These are phyloP conservation scores for Xylaria sp. DNA, from an alignment of 2,329 filamentous ascomycete genomes.

Conservation along the genomic window DNA sequence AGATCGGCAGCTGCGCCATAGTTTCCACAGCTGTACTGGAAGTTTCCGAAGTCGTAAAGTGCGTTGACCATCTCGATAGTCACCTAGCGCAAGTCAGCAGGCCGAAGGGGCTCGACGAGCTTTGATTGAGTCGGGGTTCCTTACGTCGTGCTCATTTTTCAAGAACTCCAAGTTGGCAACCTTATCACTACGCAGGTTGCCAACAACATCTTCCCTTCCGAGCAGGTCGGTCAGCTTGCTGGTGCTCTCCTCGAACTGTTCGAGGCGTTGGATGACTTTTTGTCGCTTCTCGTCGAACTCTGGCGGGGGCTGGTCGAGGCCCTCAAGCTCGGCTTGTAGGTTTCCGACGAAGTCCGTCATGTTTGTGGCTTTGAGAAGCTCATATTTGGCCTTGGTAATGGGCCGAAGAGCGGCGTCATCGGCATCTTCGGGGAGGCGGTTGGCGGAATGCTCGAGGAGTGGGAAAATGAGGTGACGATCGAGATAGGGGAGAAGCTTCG, in stretches of 20 bases:
- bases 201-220: constrained; percentile 88
- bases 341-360: constrained; percentile 98
- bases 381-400: constrained; percentile 87
- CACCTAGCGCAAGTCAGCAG: constrained; percentile 62
- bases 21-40: constrained; percentile 97
- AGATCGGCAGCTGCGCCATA: constrained; percentile 91
- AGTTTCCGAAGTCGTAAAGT: constrained; percentile 94
- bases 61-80: constrained; percentile 96
- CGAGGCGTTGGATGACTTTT: constrained; percentile 83
- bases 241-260: constrained; percentile 87
- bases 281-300: constrained; percentile 92
- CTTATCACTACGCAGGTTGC: constrained; percentile 94
- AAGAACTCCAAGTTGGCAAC: constrained; percentile 98
- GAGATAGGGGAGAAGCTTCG: constrained; percentile 89
- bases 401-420: constrained; percentile 69
- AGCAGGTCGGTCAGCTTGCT: constrained; percentile 89
- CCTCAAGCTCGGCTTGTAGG: constrained; percentile 89
- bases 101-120: neutral
- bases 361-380: constrained; percentile 95
- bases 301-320: constrained; percentile 78
- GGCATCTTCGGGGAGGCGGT: constrained; percentile 81
- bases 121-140: constrained; percentile 49
- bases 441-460: constrained; percentile 89
- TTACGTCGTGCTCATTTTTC: constrained; percentile 93
- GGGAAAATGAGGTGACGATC: constrained; percentile 97